Conservation (phyloP, 192 early-diverging fungal genomes). For the Entophlyctis helioformis region DNA sequence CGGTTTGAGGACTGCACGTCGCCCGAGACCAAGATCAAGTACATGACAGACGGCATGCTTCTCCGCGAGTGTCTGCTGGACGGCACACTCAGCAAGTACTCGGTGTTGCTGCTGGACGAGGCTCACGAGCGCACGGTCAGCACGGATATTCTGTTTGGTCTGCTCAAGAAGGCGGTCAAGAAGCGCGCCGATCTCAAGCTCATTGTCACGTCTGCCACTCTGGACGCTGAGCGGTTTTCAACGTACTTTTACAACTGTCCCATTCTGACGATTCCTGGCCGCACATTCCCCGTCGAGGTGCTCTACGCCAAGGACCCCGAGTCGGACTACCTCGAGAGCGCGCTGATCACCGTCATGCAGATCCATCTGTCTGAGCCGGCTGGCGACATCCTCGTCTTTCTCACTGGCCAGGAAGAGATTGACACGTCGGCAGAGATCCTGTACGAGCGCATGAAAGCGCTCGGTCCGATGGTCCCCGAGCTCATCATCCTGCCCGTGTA, state of each 20-base stretch:
- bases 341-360: constrained; percentile 91
- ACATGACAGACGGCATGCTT: constrained; percentile 99
- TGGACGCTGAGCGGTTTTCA: constrained; percentile 90
- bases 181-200: constrained; percentile 81
- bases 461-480: constrained; percentile 61
- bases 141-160: constrained; percentile 92
- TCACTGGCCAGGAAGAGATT: constrained; percentile 99
- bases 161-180: constrained; percentile 73
- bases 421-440: constrained; percentile 62
- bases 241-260: constrained; percentile 84
- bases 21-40: constrained; percentile 82
- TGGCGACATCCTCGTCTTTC: constrained; percentile 89
- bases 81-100: constrained; percentile 69
- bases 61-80: constrained; percentile 86
- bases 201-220: constrained; percentile 87
- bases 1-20: constrained; percentile 98
- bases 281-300: constrained; percentile 90
- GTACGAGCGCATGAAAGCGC: constrained; percentile 66
- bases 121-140: constrained; percentile 95
- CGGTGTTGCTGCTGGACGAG: constrained; percentile 93
- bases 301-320: constrained; percentile 92
- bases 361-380: constrained; percentile 89
- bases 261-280: constrained; percentile 92
- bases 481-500: constrained; percentile 95
- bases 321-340: constrained; percentile 84